Percentiles rank a stretch among this genome's conserved stretches.
These are phyloP conservation scores for Tricholoma sp. DNA, from an alignment of 768 basidiomycete species.

Conservation along the genomic window DNA sequence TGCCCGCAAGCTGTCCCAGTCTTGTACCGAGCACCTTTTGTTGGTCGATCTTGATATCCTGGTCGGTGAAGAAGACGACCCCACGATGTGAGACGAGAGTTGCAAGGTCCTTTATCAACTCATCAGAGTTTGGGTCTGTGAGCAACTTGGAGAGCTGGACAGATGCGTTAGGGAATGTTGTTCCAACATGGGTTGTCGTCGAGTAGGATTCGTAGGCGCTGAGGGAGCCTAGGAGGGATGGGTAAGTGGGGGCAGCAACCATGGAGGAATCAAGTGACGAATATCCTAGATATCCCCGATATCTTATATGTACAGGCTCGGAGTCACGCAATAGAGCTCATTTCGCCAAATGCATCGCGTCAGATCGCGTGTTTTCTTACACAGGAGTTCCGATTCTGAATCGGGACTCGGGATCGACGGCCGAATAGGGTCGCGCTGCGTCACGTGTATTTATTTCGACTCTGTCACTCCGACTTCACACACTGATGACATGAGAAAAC, in stretches of 20 bases:
- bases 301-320: no score
- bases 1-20: conserved; percentile 45
- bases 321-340: no score
- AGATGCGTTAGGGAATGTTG: conserved; percentile 38
- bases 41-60: conserved; percentile 44
- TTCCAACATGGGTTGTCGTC: conserved; percentile 54
- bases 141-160: conserved; percentile 45
- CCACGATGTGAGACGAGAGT: conserved; percentile 50
- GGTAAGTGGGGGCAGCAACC: conserved; percentile 20
- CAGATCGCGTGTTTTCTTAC: no score
- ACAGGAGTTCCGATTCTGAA: no score
- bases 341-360: no score
- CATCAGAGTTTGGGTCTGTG: conserved; percentile 39
- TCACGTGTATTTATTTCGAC: no score
- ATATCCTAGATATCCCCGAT: no score
- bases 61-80: conserved; percentile 60
- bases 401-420: no score
- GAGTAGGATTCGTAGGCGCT: conserved; percentile 29
- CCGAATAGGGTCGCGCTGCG: no score
- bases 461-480: no score
- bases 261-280: conserved; percentile 7
- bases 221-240: conserved; percentile 31
- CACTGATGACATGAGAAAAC: no score
- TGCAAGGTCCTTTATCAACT: conserved; percentile 50
- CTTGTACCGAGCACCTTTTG: conserved; percentile 46